Evolutionary conservation across 345 rosid genomes (phyloP).

Genomic region (Eutrema heterophyllum): DNA sequence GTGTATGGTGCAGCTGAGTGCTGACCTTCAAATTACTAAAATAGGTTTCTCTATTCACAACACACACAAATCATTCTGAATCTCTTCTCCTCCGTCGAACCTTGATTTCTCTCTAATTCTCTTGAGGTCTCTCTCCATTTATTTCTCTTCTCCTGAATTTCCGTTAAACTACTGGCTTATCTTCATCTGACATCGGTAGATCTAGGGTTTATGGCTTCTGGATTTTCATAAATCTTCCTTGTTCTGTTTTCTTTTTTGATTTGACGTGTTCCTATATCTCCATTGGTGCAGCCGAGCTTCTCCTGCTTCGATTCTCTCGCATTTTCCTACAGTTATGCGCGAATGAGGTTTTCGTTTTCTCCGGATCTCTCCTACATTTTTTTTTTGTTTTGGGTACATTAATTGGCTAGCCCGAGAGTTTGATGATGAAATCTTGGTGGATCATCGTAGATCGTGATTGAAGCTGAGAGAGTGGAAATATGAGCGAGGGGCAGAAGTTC

Average conservation of each 20-base stretch:
- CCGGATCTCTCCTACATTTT: conserved; percentile 5
- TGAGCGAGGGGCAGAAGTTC: conserved; percentile 86
- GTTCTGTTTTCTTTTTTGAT: not conserved
- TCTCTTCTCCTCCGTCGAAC: conserved; percentile 30
- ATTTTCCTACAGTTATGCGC: conserved; percentile 15
- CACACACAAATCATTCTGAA: conserved; percentile 2
- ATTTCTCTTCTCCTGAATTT: conserved; percentile 16
- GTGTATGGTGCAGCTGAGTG: conserved; percentile 26
- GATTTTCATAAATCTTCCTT: conserved; percentile 7
- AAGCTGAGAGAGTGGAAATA: conserved; percentile 37
- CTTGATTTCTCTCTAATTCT: conserved; percentile 19
- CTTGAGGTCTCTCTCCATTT: conserved; percentile 12
- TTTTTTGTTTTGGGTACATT: not conserved
- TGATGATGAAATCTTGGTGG: not conserved
- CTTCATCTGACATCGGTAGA: conserved; percentile 32
- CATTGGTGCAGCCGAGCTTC: conserved; percentile 30
- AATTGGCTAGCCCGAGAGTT: not conserved
- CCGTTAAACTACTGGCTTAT: conserved; percentile 9
- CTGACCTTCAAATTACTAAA: conserved; percentile 18
- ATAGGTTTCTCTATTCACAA: not conserved
- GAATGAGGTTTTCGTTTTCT: conserved; percentile 26
- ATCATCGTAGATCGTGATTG: conserved; percentile 51
- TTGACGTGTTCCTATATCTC: conserved; percentile 1
- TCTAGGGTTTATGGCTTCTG: conserved; percentile 43
- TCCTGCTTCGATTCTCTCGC: conserved; percentile 16